Evolutionary conservation across 345 rosid species (phyloP).

Genomic region (Linum usitatissimum): DNA sequence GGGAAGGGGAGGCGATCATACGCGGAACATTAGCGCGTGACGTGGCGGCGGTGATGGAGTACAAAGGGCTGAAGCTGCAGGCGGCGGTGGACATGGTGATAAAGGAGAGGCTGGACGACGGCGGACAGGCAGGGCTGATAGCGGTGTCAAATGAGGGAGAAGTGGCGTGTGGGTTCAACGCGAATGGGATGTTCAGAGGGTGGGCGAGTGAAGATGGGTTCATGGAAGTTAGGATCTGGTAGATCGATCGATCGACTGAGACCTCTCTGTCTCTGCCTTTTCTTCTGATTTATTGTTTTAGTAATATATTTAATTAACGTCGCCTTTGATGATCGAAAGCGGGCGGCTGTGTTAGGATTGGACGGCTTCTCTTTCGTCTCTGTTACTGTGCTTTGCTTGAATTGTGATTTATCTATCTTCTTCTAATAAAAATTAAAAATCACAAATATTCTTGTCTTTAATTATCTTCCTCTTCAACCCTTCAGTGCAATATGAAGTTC

Average conservation of each 20-base stretch:
- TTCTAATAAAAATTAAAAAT: too few species aligned
- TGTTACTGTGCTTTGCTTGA: too few species aligned
- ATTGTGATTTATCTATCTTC: too few species aligned
- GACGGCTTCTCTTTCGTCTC: too few species aligned
- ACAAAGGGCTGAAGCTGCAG: constrained; percentile 65
- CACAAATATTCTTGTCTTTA: too few species aligned
- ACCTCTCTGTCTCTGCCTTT: too few species aligned
- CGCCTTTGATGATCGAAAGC: background rate
- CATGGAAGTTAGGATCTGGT: constrained; percentile 77
- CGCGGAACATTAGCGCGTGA: constrained; percentile 82
- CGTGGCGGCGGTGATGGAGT: constrained; percentile 94
- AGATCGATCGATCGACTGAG: background rate
- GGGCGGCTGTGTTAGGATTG: too few species aligned
- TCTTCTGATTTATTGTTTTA: too few species aligned
- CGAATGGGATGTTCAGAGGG: constrained; percentile 84
- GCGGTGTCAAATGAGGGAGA: constrained; percentile 82
- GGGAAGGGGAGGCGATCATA: constrained; percentile 96
- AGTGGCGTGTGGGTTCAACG: constrained; percentile 73
- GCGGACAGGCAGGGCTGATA: constrained; percentile 76
- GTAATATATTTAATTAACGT: too few species aligned
- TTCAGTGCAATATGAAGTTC: too few species aligned
- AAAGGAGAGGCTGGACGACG: constrained; percentile 62
- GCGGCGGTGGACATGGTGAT: constrained; percentile 77
- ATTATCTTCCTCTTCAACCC: too few species aligned
- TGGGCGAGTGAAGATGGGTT: constrained; percentile 85